Base-by-base conservation (phyloP, 805 yeast species). In the Teunomyces gatunensis region DNA sequence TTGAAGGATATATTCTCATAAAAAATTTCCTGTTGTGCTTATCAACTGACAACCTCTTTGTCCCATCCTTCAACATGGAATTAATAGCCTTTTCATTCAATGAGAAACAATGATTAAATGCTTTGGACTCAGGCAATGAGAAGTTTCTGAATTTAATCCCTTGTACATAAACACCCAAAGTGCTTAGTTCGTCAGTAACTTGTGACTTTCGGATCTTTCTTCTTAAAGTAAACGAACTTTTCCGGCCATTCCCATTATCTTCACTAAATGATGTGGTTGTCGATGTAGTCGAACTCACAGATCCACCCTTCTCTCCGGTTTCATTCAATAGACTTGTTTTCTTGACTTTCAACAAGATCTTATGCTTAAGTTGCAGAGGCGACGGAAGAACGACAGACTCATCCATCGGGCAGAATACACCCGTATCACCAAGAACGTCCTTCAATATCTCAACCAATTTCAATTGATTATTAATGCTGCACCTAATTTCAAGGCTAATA, bases 1-100 rank as follows among this genome's bases (percentile, higher is more conserved):
- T 83, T 1, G 95, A 84, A 0, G 99, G 99, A 60, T 94, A 94
- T 0, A 90, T 80, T 44, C 99, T 74, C 85, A 89, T 84, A 45
- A 92, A 61, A 58, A 75, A 88, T 43, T 75, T 73, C 50, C 83
- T 68, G 63, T 94, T 92, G 63, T 94, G 98, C 59, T 87, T 87
- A 53, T 79, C 74, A 3, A 91, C 58, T 3, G 90, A 77, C 3
- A 71, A 68, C 3, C 65, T 58, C 50, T 83, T 84, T 2, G 68
- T 74, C 1, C 74, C 67, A 52, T 89, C 92, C 51, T 82, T 84
- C 30, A 81, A 60, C 80, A 91, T 78, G 6, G 79, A 69, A 41
- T 78, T 78, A 35, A 88, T 65, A 1, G 81, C 69, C 46, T 87
- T 81, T 57, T 94, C 98, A 51, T 86, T 85, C 51, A 94, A 79